Evolutionary conservation across 2,329 filamentous ascomycete genomes (phyloP).

Genomic region (Fusarium sarcochroum): DNA sequence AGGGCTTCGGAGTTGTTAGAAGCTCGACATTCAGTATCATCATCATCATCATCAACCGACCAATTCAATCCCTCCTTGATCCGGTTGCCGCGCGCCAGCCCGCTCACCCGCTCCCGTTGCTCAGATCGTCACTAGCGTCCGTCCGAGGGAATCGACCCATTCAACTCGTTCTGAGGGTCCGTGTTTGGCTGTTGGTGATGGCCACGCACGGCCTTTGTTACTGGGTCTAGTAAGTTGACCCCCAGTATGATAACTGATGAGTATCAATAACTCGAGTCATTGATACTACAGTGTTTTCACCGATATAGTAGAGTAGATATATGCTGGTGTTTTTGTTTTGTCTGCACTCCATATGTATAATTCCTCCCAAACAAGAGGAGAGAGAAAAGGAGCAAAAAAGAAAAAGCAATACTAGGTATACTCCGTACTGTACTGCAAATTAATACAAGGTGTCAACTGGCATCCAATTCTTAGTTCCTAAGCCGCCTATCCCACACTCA

Average conservation of each 20-base stretch:
- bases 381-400: not conserved
- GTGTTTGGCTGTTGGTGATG: too few relatives aligned
- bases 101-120: conserved; percentile 35
- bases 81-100: conserved; percentile 31
- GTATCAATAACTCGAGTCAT: too few relatives aligned
- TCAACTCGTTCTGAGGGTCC: not conserved
- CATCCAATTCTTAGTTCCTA: conserved; percentile 1
- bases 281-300: too few relatives aligned
- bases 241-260: too few relatives aligned
- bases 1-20: not conserved
- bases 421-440: too few relatives aligned
- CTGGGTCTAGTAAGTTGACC: too few relatives aligned
- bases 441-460: too few relatives aligned
- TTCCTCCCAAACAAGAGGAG: not conserved
- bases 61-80: conserved; percentile 6
- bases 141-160: conserved; percentile 13
- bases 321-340: too few relatives aligned
- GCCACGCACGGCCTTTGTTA: too few relatives aligned
- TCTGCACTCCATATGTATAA: too few relatives aligned
- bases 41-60: not conserved
- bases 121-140: conserved; percentile 39
- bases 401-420: conserved; percentile 3
- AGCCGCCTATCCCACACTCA: not conserved
- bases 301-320: too few relatives aligned
- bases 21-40: not conserved